Evolutionary conservation across 2,329 filamentous ascomycete genomes (phyloP), one percentile per base, ranked within the genome.

Genomic region (Colletotrichum eleusines): DNA sequence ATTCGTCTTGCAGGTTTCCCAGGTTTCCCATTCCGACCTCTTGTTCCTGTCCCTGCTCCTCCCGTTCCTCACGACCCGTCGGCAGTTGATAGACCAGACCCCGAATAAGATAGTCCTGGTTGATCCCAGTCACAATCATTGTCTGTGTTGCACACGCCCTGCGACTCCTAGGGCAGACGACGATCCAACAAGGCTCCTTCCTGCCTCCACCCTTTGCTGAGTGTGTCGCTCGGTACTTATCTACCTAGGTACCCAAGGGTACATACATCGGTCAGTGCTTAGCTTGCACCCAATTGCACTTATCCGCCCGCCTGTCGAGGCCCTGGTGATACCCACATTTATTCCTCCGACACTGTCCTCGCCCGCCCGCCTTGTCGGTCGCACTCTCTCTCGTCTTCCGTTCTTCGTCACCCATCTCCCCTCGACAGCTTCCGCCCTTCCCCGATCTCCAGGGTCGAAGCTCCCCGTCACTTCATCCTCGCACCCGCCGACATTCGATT

Each of bases 271-370:
- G 20, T 68, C 58, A 42, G 51, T 71, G 51, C 38, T 38, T 62
- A 62, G 68, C 64, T 63, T 71, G 55, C 51, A 54, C 65, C 58
- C 60, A 63, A 63, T 53, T 63, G 38, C 60, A 60, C 61, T 55
- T 71, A 71, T 65, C 69, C 58, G 69, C 68, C 68, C 64, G 51
- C 58, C 69, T 69, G 51, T 72, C 42, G 66, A 72, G 40, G 54
- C 44, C 64, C 68, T 72, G 38, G 59, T 57, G 60, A 70, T 70
- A 64, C 50, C 69, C 69, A 72, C 69, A 70, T 72, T 70, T 72
- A 42, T 70, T 70, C 69, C 66, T 66, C 69, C 69, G 69, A 72
- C 66, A 63, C 69, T 72, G 66, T 70, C 54, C 69, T 72, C 46
- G 66, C 66, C 66, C 46, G 66, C 66, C 66, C 69, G 66, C 60